Percentiles rank a stretch among this genome's conserved stretches.
These are phyloP conservation scores for Sporothrix luriei DNA, from an alignment of 2,329 filamentous ascomycete genomes.

Conservation along the genomic window DNA sequence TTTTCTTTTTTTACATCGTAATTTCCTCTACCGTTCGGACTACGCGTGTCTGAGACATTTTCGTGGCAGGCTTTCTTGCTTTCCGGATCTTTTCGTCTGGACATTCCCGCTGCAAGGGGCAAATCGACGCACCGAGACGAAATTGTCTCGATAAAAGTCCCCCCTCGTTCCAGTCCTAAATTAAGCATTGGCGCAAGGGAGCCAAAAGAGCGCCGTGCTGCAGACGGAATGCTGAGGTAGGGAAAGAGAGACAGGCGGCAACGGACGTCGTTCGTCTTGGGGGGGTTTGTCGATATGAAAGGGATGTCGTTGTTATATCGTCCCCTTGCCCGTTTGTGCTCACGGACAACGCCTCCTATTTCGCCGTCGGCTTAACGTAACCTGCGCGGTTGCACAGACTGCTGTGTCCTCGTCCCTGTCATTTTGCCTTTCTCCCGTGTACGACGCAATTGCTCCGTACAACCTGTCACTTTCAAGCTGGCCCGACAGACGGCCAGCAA, in stretches of 20 bases:
- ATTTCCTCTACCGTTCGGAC: constrained; percentile 19
- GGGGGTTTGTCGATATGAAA: background rate
- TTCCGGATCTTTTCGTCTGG: background rate
- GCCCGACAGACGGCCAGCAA: background rate
- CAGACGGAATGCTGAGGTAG: constrained; percentile 6
- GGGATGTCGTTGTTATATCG: background rate
- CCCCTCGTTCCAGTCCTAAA: background rate
- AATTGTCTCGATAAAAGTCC: background rate
- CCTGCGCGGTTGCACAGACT: background rate
- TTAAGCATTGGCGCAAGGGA: constrained; percentile 14
- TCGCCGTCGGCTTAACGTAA: background rate
- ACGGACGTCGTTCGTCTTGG: background rate
- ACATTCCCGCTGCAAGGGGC: constrained; percentile 17
- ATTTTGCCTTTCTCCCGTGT: background rate
- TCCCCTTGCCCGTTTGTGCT: background rate
- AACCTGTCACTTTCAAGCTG: constrained; percentile 9
- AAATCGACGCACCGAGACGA: background rate
- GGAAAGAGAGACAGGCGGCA: constrained; percentile 1
- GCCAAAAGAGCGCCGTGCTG: background rate
- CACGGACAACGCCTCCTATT: background rate
- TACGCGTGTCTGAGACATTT: constrained; percentile 24
- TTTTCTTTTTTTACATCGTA: background rate
- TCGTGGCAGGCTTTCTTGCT: constrained; percentile 1
- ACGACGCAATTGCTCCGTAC: too few species aligned
- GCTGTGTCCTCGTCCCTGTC: background rate